Conservation (phyloP, 1,139 yeast species). For the Hanseniaspora uvarum region DNA sequence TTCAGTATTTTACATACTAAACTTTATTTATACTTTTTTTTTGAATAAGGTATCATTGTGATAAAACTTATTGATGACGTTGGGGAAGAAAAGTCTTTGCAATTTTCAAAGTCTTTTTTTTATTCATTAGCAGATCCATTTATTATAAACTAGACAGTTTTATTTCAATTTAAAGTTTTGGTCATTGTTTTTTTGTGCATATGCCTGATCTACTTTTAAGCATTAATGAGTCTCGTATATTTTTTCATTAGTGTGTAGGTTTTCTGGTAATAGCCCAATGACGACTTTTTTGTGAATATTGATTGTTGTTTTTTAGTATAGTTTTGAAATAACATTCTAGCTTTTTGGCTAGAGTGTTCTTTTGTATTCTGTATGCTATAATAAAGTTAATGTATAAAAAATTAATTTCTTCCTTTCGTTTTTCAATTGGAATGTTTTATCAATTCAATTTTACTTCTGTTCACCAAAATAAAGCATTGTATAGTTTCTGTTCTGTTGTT, state of each 20-base stretch:
- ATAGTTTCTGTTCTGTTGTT: too few relatives aligned
- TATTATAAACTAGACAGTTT: background rate
- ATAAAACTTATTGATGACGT: slow-evolving; percentile 14
- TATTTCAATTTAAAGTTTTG: background rate
- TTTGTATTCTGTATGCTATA: background rate
- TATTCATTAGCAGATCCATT: slow-evolving; percentile 6
- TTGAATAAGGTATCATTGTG: background rate
- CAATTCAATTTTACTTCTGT: too few relatives aligned
- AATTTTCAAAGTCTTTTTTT: background rate
- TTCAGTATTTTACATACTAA: background rate
- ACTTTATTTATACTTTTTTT: background rate
- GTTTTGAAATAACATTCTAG: background rate
- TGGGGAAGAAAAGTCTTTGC: slow-evolving; percentile 7
- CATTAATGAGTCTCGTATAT: slow-evolving; percentile 1
- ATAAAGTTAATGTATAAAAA: slow-evolving; percentile 1
- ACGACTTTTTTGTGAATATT: background rate
- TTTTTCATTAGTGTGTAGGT: background rate
- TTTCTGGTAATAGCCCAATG: slow-evolving; percentile 7
- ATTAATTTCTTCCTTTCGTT: background rate
- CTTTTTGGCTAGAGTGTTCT: too few relatives aligned
- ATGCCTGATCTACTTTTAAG: background rate
- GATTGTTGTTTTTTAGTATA: background rate
- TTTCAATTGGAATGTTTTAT: background rate
- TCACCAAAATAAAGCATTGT: too few relatives aligned
- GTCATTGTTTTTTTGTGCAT: slow-evolving; percentile 8